A percentile compares a stretch with the other conserved stretches of the same genome.
phyloP scores from a whole-genome alignment of 2,329 filamentous ascomycete species.

The Eutypella sp. region DNA sequence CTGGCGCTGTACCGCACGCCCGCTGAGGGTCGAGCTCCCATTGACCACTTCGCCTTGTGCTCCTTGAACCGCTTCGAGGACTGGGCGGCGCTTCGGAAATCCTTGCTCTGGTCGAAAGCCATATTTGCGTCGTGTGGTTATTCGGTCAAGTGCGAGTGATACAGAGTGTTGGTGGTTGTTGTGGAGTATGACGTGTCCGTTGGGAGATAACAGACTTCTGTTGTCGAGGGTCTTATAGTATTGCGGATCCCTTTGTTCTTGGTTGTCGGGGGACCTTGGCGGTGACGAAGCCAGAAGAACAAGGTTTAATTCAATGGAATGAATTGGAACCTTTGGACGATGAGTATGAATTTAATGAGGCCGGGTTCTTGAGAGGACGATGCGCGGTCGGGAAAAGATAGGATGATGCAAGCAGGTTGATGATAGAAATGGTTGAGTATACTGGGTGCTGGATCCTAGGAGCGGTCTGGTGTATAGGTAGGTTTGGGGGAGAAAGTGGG shows the following conservation, averaged over 20 bases:
- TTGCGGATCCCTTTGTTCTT: not conserved
- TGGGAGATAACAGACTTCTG: not conserved
- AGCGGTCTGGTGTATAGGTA: not conserved
- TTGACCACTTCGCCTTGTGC: constrained; percentile 36
- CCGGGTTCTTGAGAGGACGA: not conserved
- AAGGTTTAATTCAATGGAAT: not conserved
- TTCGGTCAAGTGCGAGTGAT: too few relatives aligned
- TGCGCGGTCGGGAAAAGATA: not conserved
- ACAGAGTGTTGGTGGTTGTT: not conserved
- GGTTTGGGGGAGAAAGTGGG: not conserved
- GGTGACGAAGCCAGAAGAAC: not conserved
- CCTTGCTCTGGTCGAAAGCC: constrained; percentile 30
- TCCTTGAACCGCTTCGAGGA: constrained; percentile 42
- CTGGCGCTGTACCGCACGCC: constrained; percentile 17
- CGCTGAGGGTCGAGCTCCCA: constrained; percentile 28
- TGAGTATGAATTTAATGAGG: not conserved
- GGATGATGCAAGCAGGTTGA: not conserved
- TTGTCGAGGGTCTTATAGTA: not conserved
- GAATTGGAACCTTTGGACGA: too few relatives aligned
- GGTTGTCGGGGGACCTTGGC: not conserved
- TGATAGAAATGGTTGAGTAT: not conserved
- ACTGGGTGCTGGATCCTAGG: too few relatives aligned
- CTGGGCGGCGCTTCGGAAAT: constrained; percentile 38
- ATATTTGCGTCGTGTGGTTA: constrained; percentile 8
- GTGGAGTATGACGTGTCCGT: not conserved